These are phyloP conservation scores for Aspergillus nidulans DNA, from an alignment of 495 filamentous ascomycete species.

Conservation along the genomic window DNA sequence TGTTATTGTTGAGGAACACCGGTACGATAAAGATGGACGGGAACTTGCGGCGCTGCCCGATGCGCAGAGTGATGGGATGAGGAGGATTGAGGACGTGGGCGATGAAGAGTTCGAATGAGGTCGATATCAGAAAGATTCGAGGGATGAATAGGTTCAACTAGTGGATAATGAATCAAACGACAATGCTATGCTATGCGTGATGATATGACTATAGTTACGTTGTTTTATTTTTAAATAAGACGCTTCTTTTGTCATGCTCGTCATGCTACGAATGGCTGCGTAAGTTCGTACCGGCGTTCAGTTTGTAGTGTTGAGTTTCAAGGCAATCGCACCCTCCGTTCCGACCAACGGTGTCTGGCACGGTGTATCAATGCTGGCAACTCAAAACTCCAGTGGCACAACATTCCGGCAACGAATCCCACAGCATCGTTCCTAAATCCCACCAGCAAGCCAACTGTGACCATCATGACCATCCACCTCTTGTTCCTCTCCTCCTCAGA, in stretches of 20 bases:
- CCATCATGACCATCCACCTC: conserved; percentile 82
- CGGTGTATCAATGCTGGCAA: conserved; percentile 30
- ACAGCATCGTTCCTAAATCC: conserved; percentile 88
- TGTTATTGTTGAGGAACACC: conserved; percentile 30
- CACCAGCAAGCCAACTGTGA: conserved; percentile 72
- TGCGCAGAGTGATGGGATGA: conserved; percentile 16
- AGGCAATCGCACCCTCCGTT: conserved; percentile 31
- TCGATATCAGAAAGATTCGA: not conserved
- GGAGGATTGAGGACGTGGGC: conserved; percentile 29
- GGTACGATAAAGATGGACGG: conserved; percentile 34
- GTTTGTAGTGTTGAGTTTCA: not conserved
- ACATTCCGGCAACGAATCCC: conserved; percentile 77
- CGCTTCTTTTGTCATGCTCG: too few relatives aligned
- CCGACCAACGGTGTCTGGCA: conserved; percentile 24
- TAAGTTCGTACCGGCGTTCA: not conserved
- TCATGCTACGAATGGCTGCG: too few relatives aligned
- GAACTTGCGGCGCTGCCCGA: conserved; percentile 22
- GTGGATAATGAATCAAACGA: not conserved
- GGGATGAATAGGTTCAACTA: not conserved
- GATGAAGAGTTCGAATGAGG: conserved; percentile 17
- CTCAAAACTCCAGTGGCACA: conserved; percentile 57
- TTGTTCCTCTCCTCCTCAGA: conserved; percentile 60
- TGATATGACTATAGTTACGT: not conserved
- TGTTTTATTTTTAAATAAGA: not conserved
- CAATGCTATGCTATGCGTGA: not conserved